Evolutionary conservation across 2,329 filamentous ascomycete species (phyloP).

Genomic region (Paraconiothyrium brasiliense): DNA sequence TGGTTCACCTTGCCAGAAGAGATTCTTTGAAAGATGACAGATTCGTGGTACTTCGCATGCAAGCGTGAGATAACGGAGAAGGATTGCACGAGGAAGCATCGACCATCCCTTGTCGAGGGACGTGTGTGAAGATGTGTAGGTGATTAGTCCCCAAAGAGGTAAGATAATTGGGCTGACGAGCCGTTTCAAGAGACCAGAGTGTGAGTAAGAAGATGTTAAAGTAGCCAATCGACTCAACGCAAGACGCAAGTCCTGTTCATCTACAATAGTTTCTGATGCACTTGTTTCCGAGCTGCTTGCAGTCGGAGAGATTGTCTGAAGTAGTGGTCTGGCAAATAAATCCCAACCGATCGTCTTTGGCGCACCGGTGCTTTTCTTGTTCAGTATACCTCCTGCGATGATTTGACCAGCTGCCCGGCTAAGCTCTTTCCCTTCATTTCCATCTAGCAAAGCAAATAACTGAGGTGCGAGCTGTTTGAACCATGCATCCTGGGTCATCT

Average conservation of each 20-base stretch:
- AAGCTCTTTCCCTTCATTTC: conserved; percentile 65
- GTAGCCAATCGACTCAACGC: conserved; percentile 66
- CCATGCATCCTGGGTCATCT: conserved; percentile 66
- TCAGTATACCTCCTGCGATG: conserved; percentile 73
- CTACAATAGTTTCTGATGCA: conserved; percentile 61
- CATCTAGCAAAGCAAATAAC: conserved; percentile 69
- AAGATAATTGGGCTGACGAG: conserved; percentile 67
- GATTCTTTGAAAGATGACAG: conserved; percentile 60
- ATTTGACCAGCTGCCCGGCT: conserved; percentile 68
- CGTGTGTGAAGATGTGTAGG: conserved; percentile 55
- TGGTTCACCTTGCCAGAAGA: conserved; percentile 64
- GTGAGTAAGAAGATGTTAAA: conserved; percentile 70
- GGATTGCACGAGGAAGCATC: conserved; percentile 32
- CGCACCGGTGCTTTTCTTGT: conserved; percentile 69
- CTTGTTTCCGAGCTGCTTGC: conserved; percentile 56
- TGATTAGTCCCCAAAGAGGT: conserved; percentile 70
- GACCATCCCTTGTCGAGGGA: conserved; percentile 40
- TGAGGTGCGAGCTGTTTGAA: conserved; percentile 69
- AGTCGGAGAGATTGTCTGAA: conserved; percentile 59
- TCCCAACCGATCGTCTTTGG: conserved; percentile 70
- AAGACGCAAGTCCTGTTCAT: conserved; percentile 57
- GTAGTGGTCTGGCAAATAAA: conserved; percentile 67
- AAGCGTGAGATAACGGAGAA: conserved; percentile 63
- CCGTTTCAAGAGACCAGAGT: conserved; percentile 71
- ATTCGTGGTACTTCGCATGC: conserved; percentile 63